Conservation (phyloP, 2,329 filamentous ascomycete species). For the Calonectria henricotiae region DNA sequence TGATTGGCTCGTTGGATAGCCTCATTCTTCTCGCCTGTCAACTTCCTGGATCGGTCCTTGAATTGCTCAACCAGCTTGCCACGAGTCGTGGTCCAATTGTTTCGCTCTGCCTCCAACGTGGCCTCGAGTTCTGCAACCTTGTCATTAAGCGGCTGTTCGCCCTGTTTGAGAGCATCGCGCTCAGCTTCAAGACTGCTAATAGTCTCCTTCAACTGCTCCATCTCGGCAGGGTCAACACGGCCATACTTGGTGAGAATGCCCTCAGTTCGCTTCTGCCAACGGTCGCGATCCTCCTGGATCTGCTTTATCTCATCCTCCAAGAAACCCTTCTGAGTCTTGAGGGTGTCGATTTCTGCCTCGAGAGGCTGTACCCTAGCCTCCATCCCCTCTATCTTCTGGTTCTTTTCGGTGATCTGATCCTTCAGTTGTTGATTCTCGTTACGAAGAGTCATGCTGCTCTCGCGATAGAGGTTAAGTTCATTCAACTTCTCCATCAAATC, state of each 20-base stretch:
- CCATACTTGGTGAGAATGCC: constrained; percentile 97
- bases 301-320: constrained; percentile 92
- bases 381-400: constrained; percentile 81
- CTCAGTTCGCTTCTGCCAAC: constrained; percentile 96
- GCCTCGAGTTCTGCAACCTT: constrained; percentile 70
- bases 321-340: constrained; percentile 85
- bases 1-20: constrained; percentile 68
- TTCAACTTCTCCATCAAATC: constrained; percentile 96
- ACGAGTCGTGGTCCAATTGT: constrained; percentile 68
- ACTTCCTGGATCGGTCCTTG: constrained; percentile 72
- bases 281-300: constrained; percentile 91
- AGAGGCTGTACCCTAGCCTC: constrained; percentile 85
- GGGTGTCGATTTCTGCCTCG: constrained; percentile 83
- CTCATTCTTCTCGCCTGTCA: constrained; percentile 71
- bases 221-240: constrained; percentile 92
- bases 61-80: constrained; percentile 74
- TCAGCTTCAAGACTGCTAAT: constrained; percentile 79
- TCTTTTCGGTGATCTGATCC: constrained; percentile 82
- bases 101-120: constrained; percentile 70
- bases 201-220: constrained; percentile 89
- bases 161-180: constrained; percentile 70
- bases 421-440: constrained; percentile 88
- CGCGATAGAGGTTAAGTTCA: constrained; percentile 94
- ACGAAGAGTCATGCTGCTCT: constrained; percentile 92
- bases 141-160: constrained; percentile 68